A percentile compares a stretch with the other conserved stretches of the same genome.
phyloP scores from a whole-genome alignment of 169 alveolate genomes.

The Plasmodium knowlesi region DNA sequence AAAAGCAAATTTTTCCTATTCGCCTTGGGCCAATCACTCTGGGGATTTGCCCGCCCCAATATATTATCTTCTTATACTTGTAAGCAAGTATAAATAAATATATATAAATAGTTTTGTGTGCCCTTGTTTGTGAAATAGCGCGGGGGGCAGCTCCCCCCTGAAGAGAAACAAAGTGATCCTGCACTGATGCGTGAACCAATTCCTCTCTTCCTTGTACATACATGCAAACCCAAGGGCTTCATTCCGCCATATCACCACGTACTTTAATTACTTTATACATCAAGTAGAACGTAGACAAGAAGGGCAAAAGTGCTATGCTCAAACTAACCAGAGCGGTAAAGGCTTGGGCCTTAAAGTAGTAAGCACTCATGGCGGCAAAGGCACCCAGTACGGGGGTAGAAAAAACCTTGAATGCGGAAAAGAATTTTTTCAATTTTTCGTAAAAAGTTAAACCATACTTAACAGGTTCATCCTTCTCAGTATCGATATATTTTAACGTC shows the following conservation, averaged over 20 bases:
- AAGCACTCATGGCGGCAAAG: not conserved
- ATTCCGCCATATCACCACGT: not conserved
- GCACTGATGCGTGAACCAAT: not conserved
- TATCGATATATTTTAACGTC: constrained; percentile 19
- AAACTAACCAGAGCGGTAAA: not conserved
- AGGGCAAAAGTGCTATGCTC: not conserved
- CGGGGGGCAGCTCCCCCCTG: not conserved
- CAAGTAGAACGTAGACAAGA: not conserved
- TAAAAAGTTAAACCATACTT: constrained; percentile 28
- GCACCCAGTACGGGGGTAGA: constrained; percentile 42
- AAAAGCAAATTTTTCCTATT: not conserved
- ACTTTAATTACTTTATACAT: constrained; percentile 21
- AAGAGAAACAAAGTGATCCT: not conserved
- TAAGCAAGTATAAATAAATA: not conserved
- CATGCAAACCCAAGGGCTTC: not conserved
- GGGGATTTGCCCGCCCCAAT: not conserved
- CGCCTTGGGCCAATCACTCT: not conserved
- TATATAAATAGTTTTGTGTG: not conserved
- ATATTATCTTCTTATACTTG: not conserved
- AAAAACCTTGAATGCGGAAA: constrained; percentile 16
- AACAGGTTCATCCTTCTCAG: constrained; percentile 24
- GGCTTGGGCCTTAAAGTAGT: constrained; percentile 21
- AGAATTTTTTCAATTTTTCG: constrained; percentile 14
- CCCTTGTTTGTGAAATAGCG: not conserved
- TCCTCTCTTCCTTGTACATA: not conserved